These are phyloP conservation scores for Eurotiales sp. DNA, from an alignment of 2,329 filamentous ascomycete genomes.

Conservation along the genomic window DNA sequence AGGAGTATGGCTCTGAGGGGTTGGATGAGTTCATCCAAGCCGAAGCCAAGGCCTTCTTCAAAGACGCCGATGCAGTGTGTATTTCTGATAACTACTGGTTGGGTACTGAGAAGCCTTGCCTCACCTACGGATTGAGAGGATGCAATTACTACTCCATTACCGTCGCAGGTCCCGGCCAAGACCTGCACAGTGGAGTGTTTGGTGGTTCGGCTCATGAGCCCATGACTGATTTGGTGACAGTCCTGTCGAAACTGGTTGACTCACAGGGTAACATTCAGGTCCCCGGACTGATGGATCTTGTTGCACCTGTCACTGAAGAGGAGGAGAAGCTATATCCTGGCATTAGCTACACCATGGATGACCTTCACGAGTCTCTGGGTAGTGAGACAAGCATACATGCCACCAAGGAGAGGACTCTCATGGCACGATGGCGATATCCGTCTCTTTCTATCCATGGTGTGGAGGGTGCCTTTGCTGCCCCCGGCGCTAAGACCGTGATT, in stretches of 20 bases:
- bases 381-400: slow-evolving; percentile 81
- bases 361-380: slow-evolving; percentile 85
- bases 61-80: slow-evolving; percentile 91
- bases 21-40: slow-evolving; percentile 89
- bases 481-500: slow-evolving; percentile 97
- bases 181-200: slow-evolving; percentile 95
- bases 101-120: slow-evolving; percentile 94
- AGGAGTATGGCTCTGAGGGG: slow-evolving; percentile 96
- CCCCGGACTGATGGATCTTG: slow-evolving; percentile 88
- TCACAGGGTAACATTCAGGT: slow-evolving; percentile 89
- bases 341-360: slow-evolving; percentile 95
- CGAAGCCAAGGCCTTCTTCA: slow-evolving; percentile 92
- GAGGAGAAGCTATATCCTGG: slow-evolving; percentile 83
- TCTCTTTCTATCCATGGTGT: slow-evolving; percentile 92
- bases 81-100: slow-evolving; percentile 99
- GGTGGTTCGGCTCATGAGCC: slow-evolving; percentile 95
- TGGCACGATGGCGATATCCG: slow-evolving; percentile 93
- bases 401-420: slow-evolving; percentile 87
- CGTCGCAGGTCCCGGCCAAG: slow-evolving; percentile 84
- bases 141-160: slow-evolving; percentile 97
- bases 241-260: slow-evolving; percentile 82
- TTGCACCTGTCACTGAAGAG: slow-evolving; percentile 80
- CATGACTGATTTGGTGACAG: slow-evolving; percentile 88
- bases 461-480: slow-evolving; percentile 89
- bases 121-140: slow-evolving; percentile 94